Base-by-base conservation (phyloP, 2,329 filamentous ascomycete species). In the Chrysoporthe cubensis region DNA sequence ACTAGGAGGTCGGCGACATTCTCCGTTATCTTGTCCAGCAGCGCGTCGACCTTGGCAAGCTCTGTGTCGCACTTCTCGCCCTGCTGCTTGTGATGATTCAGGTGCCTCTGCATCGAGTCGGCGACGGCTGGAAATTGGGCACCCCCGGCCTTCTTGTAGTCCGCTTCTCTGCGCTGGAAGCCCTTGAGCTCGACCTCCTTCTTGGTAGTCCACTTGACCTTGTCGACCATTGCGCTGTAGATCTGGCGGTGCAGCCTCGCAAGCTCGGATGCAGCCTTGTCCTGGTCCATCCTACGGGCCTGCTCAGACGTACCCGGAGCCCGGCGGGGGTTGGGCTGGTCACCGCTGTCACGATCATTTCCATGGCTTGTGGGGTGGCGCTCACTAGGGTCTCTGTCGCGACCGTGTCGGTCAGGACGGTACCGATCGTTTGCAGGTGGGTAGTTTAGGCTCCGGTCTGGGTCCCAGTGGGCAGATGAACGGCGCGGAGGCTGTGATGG, bases 351-450 rank as follows among this genome's bases (percentile, higher is more conserved):
- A 9, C 58, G 54, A 48, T 65, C 44, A 32, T 37, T 18, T 11
- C 42, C 56, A 16, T 54, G 43, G n/a, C 1, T 43, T 21, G 57
- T 59, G 9, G 32, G 18, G 58, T 37, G 48, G 26, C 37, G 57
- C 21, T 56, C 48, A 70, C 67, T 26, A 71, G 48, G 60, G 67
- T 72, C 50, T 46, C 43, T 34, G 44, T 62, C 59, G 46, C 61
- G 42, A 40, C 59, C 50, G 50, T 42, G 54, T 13, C 34, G 42
- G 46, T 63, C 48, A 11, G 60, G 67, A 8, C 54, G 54, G 54
- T 57, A 57, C 4, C 9, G 16, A 21, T 40, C 54, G 40, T 6
- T 40, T 9, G 7, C 18, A n/a, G 44, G 44, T 18, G 44, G 4
- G 44, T 46, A 46, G 13, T 46, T 18, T 46, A 13, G 44, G 44